Evolutionary conservation across 2,329 filamentous ascomycete genomes (phyloP), one percentile per base, ranked within the genome.

Genomic region (Diaporthe ilicicola): DNA sequence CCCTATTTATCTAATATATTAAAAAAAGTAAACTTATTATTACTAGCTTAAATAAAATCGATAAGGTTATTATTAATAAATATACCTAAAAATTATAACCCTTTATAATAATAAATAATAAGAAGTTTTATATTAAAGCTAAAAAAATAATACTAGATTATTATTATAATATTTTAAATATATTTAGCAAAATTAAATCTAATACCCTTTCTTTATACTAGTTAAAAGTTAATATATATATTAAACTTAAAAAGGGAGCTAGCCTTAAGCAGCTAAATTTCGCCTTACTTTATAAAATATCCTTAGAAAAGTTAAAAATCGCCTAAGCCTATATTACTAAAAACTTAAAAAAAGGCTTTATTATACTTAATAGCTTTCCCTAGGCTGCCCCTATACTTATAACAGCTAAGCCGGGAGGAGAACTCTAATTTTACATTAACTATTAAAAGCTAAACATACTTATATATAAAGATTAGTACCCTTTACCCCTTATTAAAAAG

Each of bases 401-500:
- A 48, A 32, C 10, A 8, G 9, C 22, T 6, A 61, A 61, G 17
- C 10, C 19, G 3, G 44, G 29, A 27, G 29, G 7, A 9, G 37
- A 7, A 3, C 13, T 61, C 29, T 3, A 17, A 9, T 61, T 61
- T 27, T 61, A 61, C 44, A 61, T 61, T 19, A 59, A 59, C 12
- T 59, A 59, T 27, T 42, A 42, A 15, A 62, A 62, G 12, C 8
- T 62, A 62, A 62, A 62, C 32, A n/a, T n/a, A n/a, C n/a, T n/a
- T n/a, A n/a, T n/a, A n/a, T n/a, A n/a, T n/a, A n/a, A n/a, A n/a
- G n/a, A 32, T n/a, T 54, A 54, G 34, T 54, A 54, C 17, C 4
- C 9, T 1, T 54, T 54, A n/a, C 9, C 4, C 3, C 29, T 54
- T 8, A 54, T 54, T 54, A 54, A 54, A 32, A 54, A 54, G n/a